Evolutionary conservation across 306 rosid genomes (phyloP).

Genomic region (Acacia confusa): DNA sequence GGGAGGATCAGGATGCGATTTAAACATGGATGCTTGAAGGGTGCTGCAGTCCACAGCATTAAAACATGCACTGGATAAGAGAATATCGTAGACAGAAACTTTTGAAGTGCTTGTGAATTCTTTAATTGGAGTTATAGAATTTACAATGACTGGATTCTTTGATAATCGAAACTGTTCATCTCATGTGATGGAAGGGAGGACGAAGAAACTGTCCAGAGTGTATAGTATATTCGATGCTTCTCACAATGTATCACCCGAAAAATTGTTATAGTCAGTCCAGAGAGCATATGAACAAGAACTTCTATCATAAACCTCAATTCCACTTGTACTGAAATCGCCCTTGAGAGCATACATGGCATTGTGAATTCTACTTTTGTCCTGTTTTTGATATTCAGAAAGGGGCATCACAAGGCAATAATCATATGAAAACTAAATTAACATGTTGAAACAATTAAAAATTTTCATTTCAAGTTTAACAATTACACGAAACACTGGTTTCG

Average conservation of each 20-base stretch:
- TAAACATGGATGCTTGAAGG: neutral
- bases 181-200: constrained; percentile 4
- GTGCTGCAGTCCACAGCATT: constrained; percentile 2
- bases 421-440: neutral
- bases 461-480: neutral
- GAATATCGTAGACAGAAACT: neutral
- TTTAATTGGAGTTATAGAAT: neutral
- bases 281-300: constrained; percentile 2
- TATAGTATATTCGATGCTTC: constrained; percentile 6
- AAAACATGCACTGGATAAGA: neutral
- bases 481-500: neutral
- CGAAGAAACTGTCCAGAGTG: neutral
- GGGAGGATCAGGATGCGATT: constrained; percentile 32
- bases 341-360: neutral
- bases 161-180: neutral
- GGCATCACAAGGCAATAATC: neutral
- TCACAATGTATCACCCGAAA: constrained; percentile 2
- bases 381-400: neutral
- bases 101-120: neutral
- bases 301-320: neutral
- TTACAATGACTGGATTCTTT: constrained; percentile 20
- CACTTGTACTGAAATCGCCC: neutral
- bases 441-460: neutral
- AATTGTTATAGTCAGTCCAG: neutral
- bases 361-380: neutral